phyloP scores from a whole-genome alignment of 2,329 filamentous ascomycete species.

The Cordyceps pruinosa region DNA sequence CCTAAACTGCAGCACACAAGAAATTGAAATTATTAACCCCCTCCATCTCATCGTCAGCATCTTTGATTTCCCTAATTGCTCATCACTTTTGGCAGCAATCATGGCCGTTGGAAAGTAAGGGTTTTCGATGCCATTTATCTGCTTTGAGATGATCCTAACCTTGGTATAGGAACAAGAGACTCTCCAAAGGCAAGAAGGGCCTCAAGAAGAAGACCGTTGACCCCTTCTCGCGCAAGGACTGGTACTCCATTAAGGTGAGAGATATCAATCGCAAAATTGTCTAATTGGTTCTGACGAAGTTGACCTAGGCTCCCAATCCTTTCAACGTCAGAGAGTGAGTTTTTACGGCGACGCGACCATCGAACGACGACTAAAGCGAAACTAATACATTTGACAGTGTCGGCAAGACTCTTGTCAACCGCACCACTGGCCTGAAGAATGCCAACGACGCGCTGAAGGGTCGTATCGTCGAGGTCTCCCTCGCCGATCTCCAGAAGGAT shows the following conservation, averaged over 20 bases:
- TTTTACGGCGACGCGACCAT: conserved; percentile 15
- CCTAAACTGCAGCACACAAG: conserved; percentile 33
- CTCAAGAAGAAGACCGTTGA: conserved; percentile 99
- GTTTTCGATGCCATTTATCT: conserved; percentile 12
- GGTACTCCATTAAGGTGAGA: conserved; percentile 90
- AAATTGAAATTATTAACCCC: conserved; percentile 34
- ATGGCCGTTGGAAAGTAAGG: conserved; percentile 57
- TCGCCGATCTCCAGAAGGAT: conserved; percentile 98
- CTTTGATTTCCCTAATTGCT: conserved; percentile 36
- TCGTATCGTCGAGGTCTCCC: conserved; percentile 96
- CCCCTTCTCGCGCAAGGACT: conserved; percentile 98
- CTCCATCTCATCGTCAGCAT: conserved; percentile 33
- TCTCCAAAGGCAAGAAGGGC: conserved; percentile 99
- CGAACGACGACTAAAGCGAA: background rate
- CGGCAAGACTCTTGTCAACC: conserved; percentile 99
- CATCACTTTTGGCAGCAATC: conserved; percentile 44
- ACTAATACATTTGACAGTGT: conserved; percentile 56
- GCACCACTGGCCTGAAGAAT: conserved; percentile 99
- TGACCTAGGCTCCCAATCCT: conserved; percentile 73
- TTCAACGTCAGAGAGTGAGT: conserved; percentile 96
- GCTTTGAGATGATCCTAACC: conserved; percentile 19
- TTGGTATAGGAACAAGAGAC: conserved; percentile 85
- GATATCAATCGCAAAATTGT: background rate
- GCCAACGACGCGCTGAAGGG: conserved; percentile 99
- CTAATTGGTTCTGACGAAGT: conserved; percentile 18